Conservation (phyloP, 805 yeast genomes). For the Ogataea salicorniae region DNA sequence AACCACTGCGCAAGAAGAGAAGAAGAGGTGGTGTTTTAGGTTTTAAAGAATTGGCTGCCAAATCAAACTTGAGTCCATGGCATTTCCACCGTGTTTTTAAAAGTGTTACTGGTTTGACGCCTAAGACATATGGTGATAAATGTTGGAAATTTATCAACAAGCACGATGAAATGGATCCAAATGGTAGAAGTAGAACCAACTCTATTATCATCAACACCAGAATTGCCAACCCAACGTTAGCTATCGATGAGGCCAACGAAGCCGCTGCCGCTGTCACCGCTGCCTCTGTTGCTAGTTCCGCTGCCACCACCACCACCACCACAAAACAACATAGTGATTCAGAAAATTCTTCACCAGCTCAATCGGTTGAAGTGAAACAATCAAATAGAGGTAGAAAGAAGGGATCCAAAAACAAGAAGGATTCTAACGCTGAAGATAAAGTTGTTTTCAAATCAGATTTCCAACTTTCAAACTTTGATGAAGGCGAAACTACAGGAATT, state of each 20-base stretch:
- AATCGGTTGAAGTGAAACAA: neutral
- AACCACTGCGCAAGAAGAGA: constrained; percentile 37
- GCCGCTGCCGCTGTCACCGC: neutral
- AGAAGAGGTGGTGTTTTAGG: constrained; percentile 78
- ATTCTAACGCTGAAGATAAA: neutral
- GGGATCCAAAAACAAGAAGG: neutral
- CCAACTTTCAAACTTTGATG: too few species aligned
- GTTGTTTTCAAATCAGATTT: neutral
- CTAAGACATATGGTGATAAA: constrained; percentile 82
- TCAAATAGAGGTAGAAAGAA: neutral
- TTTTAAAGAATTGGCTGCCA: constrained; percentile 82
- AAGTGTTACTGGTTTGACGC: constrained; percentile 79
- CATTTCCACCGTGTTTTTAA: constrained; percentile 90
- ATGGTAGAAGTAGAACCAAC: constrained; percentile 7
- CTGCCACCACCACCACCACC: neutral
- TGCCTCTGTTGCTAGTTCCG: too few species aligned
- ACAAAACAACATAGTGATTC: neutral
- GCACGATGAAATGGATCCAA: constrained; percentile 16
- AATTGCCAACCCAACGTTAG: constrained; percentile 31
- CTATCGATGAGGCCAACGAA: constrained; percentile 3
- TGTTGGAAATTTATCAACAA: constrained; percentile 59
- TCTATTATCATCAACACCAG: constrained; percentile 28
- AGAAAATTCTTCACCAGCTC: too few species aligned
- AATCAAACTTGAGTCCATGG: constrained; percentile 83
- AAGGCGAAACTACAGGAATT: too few species aligned